phyloP scores from a whole-genome alignment of 352 stramenopile species.

The Blastocystis sp. region DNA sequence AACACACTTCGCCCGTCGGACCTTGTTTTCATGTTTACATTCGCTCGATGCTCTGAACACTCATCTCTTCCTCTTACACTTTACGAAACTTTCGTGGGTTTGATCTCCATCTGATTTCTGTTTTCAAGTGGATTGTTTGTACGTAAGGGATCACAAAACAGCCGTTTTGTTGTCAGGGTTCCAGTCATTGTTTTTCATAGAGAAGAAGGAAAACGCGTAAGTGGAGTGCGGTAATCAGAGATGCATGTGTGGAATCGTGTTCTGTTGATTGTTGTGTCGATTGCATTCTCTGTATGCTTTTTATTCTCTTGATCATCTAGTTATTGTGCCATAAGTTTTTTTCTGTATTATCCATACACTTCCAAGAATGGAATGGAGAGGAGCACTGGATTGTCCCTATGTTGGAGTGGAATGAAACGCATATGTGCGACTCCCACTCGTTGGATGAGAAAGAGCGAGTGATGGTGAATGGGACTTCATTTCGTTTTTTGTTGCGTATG shows the following conservation, averaged over 20 bases:
- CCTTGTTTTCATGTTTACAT: background rate
- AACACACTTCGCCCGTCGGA: slow-evolving; percentile 1
- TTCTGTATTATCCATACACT: no score
- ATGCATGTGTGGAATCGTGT: background rate
- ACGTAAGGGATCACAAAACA: background rate
- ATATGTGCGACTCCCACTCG: no score
- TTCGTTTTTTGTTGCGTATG: no score
- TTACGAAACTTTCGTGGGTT: background rate
- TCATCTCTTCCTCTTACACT: background rate
- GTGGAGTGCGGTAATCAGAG: background rate
- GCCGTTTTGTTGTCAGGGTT: background rate
- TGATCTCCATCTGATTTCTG: background rate
- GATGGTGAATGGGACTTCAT: no score
- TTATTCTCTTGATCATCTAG: no score
- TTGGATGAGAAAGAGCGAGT: no score
- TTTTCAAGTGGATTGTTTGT: background rate
- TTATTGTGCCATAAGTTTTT: no score
- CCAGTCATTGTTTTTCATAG: background rate
- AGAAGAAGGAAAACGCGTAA: background rate
- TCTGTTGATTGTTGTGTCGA: background rate
- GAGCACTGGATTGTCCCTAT: no score
- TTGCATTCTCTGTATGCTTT: background rate
- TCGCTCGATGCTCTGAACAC: background rate
- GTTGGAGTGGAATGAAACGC: no score
- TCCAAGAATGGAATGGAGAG: no score